Evolutionary conservation across 495 filamentous ascomycete genomes (phyloP).

Genomic region (Terfezia boudieri): DNA sequence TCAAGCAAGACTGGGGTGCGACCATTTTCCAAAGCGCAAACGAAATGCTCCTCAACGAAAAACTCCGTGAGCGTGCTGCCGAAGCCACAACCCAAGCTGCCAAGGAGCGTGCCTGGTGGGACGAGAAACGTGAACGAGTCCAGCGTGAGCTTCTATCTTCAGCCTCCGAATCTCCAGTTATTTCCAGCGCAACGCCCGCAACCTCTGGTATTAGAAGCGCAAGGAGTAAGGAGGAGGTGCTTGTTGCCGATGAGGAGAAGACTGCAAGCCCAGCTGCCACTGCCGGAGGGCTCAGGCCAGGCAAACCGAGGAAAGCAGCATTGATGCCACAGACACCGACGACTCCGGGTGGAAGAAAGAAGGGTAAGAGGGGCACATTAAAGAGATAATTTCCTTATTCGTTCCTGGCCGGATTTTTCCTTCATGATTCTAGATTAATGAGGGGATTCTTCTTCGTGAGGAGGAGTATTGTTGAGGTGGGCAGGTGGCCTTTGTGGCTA

Average conservation of each 20-base stretch:
- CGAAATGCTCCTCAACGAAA: slow-evolving; percentile 50
- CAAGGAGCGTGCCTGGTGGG: slow-evolving; percentile 75
- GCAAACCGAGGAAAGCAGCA: neutral
- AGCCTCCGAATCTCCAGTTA: neutral
- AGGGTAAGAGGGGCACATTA: neutral
- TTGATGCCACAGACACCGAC: neutral
- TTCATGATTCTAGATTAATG: too few relatives aligned
- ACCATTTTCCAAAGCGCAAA: slow-evolving; percentile 87
- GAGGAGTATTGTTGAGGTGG: too few relatives aligned
- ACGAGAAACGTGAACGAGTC: slow-evolving; percentile 39
- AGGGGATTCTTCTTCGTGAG: too few relatives aligned
- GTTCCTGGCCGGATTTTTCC: too few relatives aligned
- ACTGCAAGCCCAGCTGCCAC: neutral
- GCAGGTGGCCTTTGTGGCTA: too few relatives aligned
- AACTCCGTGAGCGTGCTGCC: slow-evolving; percentile 36
- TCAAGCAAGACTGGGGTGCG: slow-evolving; percentile 69
- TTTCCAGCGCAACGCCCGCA: neutral
- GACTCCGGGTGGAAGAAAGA: neutral
- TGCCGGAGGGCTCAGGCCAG: neutral
- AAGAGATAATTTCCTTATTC: neutral
- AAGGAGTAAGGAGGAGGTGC: neutral
- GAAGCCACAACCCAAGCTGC: slow-evolving; percentile 43
- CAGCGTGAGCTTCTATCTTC: slow-evolving; percentile 8
- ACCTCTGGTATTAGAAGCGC: neutral
- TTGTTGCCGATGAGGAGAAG: neutral